Conservation (phyloP, 768 basidiomycete species). For the Boletus rex-veris region DNA sequence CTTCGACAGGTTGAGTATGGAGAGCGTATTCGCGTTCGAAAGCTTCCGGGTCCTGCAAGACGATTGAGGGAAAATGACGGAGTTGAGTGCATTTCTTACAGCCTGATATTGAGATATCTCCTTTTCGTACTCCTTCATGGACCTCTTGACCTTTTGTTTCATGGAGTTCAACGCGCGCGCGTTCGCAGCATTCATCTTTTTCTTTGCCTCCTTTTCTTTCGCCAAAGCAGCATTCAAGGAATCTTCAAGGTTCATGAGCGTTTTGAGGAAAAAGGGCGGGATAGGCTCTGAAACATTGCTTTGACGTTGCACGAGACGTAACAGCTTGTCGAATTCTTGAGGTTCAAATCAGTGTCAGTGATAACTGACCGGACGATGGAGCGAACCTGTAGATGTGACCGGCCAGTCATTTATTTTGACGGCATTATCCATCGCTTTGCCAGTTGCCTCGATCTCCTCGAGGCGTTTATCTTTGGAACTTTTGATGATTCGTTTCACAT, state of each 20-base stretch:
- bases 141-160: slow-evolving; percentile 96
- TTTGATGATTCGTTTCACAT: slow-evolving; percentile 63
- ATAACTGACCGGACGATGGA: not conserved
- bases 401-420: slow-evolving; percentile 98
- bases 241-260: slow-evolving; percentile 68
- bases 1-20: slow-evolving; percentile 45
- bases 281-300: slow-evolving; percentile 82
- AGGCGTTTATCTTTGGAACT: slow-evolving; percentile 90
- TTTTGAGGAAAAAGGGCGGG: slow-evolving; percentile 81
- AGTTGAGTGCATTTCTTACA: slow-evolving; percentile 40
- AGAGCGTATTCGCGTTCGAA: slow-evolving; percentile 76
- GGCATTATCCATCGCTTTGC: slow-evolving; percentile 90
- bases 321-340: slow-evolving; percentile 93
- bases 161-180: slow-evolving; percentile 94
- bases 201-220: slow-evolving; percentile 88
- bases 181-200: slow-evolving; percentile 94
- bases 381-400: slow-evolving; percentile 79
- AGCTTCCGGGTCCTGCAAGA: slow-evolving; percentile 74
- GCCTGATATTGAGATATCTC: slow-evolving; percentile 77
- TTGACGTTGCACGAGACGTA: slow-evolving; percentile 84
- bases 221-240: slow-evolving; percentile 69
- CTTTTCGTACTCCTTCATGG: slow-evolving; percentile 80
- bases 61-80: not conserved
- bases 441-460: slow-evolving; percentile 92
- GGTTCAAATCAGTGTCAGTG: slow-evolving; percentile 5